phyloP scores from a whole-genome alignment of 768 basidiomycete genomes.

The Rhizopogon salebrosus region DNA sequence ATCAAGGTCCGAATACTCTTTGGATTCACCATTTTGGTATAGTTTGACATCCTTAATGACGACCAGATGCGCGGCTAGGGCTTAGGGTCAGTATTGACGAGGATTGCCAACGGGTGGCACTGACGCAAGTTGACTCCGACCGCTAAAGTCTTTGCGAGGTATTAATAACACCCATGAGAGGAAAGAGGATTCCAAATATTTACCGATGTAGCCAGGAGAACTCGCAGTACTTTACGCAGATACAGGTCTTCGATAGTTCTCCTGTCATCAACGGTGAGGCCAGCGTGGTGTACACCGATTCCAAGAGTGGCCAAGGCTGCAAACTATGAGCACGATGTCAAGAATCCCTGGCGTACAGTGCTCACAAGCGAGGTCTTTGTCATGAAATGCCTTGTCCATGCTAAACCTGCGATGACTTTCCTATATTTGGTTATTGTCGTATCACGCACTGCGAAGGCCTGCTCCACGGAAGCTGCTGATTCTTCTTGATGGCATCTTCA shows the following conservation, averaged over 20 bases:
- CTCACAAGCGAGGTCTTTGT: slow-evolving; percentile 60
- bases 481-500: slow-evolving; percentile 45
- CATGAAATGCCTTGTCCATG: slow-evolving; percentile 50
- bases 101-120: slow-evolving; percentile 14
- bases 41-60: slow-evolving; percentile 87
- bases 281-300: slow-evolving; percentile 91
- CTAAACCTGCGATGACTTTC: slow-evolving; percentile 30
- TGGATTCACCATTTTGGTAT: slow-evolving; percentile 62
- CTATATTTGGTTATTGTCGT: background rate
- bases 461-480: slow-evolving; percentile 61
- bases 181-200: slow-evolving; percentile 16
- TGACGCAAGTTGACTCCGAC: slow-evolving; percentile 94
- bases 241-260: slow-evolving; percentile 70
- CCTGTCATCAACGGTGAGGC: slow-evolving; percentile 70
- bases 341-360: slow-evolving; percentile 11
- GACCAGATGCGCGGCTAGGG: slow-evolving; percentile 83
- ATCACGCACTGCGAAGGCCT: slow-evolving; percentile 40
- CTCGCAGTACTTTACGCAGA: slow-evolving; percentile 51
- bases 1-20: slow-evolving; percentile 90
- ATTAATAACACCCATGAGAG: slow-evolving; percentile 4
- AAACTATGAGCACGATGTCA: background rate
- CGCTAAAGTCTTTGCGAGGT: slow-evolving; percentile 70
- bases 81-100: background rate
- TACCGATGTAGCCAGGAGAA: slow-evolving; percentile 84
- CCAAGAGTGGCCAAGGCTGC: slow-evolving; percentile 65